phyloP scores from a whole-genome alignment of 2,329 filamentous ascomycete genomes.

The Harringtonia lauricola region DNA sequence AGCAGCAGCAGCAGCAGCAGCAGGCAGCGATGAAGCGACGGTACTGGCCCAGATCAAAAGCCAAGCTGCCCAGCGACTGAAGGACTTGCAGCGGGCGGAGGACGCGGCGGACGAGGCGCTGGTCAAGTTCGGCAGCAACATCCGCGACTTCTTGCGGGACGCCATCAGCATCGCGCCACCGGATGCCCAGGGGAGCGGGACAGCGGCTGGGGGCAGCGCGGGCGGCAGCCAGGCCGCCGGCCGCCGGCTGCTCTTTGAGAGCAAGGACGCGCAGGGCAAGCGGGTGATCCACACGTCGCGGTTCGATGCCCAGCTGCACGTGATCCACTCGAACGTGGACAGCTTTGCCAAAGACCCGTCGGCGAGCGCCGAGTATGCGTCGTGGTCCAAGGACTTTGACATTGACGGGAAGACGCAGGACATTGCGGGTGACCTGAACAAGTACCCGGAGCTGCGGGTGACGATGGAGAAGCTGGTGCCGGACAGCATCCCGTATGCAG shows the following conservation, averaged over 20 bases:
- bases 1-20: not conserved
- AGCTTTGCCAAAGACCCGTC: constrained; percentile 75
- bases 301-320: constrained; percentile 91
- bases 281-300: constrained; percentile 89
- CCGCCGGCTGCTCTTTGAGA: constrained; percentile 74
- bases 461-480: constrained; percentile 98
- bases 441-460: constrained; percentile 70
- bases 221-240: not conserved
- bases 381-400: constrained; percentile 66
- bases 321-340: constrained; percentile 77
- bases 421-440: constrained; percentile 72
- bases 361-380: constrained; percentile 55
- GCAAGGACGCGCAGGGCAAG: constrained; percentile 81
- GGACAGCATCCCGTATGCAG: constrained; percentile 73
- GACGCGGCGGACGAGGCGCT: constrained; percentile 94
- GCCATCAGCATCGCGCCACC: constrained; percentile 82
- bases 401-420: constrained; percentile 74
- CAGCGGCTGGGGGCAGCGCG: constrained; percentile 7
- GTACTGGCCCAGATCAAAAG: constrained; percentile 66
- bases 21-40: constrained; percentile 24
- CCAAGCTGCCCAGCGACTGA: constrained; percentile 73
- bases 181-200: constrained; percentile 33
- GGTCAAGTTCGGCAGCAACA: constrained; percentile 79
- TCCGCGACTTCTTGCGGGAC: constrained; percentile 81
- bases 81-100: constrained; percentile 83